Evolutionary conservation across 2,329 filamentous ascomycete genomes (phyloP).

Genomic region (Graphium sp.): DNA sequence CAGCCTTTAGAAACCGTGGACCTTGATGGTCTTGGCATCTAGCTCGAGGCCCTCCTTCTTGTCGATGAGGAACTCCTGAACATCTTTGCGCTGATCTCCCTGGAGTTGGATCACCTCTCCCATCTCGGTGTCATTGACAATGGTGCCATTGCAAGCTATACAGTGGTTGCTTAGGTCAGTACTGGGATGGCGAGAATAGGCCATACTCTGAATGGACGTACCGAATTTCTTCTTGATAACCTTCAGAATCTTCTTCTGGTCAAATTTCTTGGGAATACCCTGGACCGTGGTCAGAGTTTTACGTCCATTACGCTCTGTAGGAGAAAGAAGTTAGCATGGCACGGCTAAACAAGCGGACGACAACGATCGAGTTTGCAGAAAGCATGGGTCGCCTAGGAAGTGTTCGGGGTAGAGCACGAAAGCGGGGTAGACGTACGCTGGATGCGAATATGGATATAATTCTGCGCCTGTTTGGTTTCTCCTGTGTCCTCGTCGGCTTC

Average conservation of each 20-base stretch:
- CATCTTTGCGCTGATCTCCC: slow-evolving; percentile 97
- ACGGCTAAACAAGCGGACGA: background rate
- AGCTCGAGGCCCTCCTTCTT: slow-evolving; percentile 90
- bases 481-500: slow-evolving; percentile 99
- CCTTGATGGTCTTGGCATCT: slow-evolving; percentile 94
- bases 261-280: slow-evolving; percentile 96
- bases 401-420: slow-evolving; percentile 3
- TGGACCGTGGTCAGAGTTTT: slow-evolving; percentile 99
- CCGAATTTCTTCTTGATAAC: slow-evolving; percentile 99
- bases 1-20: slow-evolving; percentile 36
- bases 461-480: slow-evolving; percentile 87
- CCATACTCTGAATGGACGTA: slow-evolving; percentile 23
- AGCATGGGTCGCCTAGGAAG: too few species aligned
- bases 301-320: slow-evolving; percentile 95
- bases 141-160: slow-evolving; percentile 97
- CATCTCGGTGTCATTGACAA: slow-evolving; percentile 90
- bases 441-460: slow-evolving; percentile 99
- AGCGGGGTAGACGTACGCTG: slow-evolving; percentile 52
- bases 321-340: background rate
- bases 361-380: background rate
- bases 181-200: too few species aligned
- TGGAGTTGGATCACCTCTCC: slow-evolving; percentile 99
- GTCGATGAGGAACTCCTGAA: slow-evolving; percentile 92
- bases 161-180: too few species aligned
- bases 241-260: slow-evolving; percentile 99